These are phyloP conservation scores for Clonostachys rhizophaga DNA, from an alignment of 2,329 filamentous ascomycete species.

Conservation along the genomic window DNA sequence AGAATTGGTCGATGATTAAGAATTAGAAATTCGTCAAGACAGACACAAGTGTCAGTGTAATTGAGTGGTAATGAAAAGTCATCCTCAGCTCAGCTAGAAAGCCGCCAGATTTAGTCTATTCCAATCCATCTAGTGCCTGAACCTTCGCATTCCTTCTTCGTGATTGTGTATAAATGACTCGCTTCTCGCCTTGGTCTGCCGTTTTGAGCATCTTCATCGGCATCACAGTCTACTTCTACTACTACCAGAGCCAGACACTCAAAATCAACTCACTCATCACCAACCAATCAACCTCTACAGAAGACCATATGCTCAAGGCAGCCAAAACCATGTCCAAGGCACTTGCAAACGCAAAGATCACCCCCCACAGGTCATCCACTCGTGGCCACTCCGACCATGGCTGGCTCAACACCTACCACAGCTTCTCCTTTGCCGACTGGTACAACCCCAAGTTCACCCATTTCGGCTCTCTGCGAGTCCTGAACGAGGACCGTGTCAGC, in stretches of 20 bases:
- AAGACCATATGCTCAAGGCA: slow-evolving; percentile 25
- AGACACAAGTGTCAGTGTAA: too few species aligned
- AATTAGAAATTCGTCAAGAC: too few species aligned
- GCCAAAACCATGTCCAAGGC: slow-evolving; percentile 54
- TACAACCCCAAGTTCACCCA: slow-evolving; percentile 62
- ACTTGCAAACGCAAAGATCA: slow-evolving; percentile 66
- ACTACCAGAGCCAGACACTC: slow-evolving; percentile 5
- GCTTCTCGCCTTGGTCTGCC: slow-evolving; percentile 20
- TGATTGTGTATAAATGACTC: slow-evolving; percentile 29
- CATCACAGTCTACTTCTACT: slow-evolving; percentile 19
- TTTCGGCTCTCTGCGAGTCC: slow-evolving; percentile 75
- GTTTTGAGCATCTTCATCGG: slow-evolving; percentile 32
- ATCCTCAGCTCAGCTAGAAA: too few species aligned
- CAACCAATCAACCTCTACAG: slow-evolving; percentile 1
- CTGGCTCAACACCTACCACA: slow-evolving; percentile 86
- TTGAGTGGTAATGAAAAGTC: too few species aligned
- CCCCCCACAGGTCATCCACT: slow-evolving; percentile 64
- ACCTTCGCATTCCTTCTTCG: too few species aligned
- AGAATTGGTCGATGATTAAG: too few species aligned
- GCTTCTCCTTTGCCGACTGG: slow-evolving; percentile 75
- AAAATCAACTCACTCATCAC: slow-evolving; percentile 6
- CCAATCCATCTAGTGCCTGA: too few species aligned
- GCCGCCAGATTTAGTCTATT: too few species aligned
- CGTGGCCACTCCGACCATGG: slow-evolving; percentile 78
- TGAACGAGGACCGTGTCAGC: slow-evolving; percentile 84